phyloP scores from a whole-genome alignment of 2,329 filamentous ascomycete genomes.

The Herpotrichia juniperi region DNA sequence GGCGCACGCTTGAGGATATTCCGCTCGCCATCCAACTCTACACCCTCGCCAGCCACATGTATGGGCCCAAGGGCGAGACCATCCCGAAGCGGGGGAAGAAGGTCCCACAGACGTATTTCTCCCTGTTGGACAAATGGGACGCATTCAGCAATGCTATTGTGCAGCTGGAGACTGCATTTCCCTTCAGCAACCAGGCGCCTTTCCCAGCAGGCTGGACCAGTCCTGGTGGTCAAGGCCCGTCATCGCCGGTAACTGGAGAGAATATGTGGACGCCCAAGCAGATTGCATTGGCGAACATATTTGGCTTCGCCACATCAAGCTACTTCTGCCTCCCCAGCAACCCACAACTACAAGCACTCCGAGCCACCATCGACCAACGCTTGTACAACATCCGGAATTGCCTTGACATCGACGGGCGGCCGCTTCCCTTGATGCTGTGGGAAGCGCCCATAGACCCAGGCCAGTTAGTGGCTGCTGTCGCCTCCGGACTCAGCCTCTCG shows the following conservation, averaged over 20 bases:
- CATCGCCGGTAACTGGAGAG: no score
- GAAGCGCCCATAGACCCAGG: slow-evolving; percentile 37
- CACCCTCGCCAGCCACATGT: slow-evolving; percentile 31
- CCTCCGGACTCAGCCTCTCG: slow-evolving; percentile 13
- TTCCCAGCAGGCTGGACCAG: no score
- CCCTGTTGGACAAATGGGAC: slow-evolving; percentile 18
- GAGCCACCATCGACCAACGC: slow-evolving; percentile 35
- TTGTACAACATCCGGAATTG: slow-evolving; percentile 43
- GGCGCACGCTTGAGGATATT: slow-evolving; percentile 29
- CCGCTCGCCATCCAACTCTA: slow-evolving; percentile 36
- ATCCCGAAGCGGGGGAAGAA: slow-evolving; percentile 14
- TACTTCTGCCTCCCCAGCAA: slow-evolving; percentile 41
- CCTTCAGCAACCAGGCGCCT: slow-evolving; percentile 16
- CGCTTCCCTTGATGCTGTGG: slow-evolving; percentile 20
- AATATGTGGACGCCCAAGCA: no score
- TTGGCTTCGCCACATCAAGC: slow-evolving; percentile 1
- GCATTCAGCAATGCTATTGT: slow-evolving; percentile 28
- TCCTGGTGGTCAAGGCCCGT: no score
- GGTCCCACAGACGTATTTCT: slow-evolving; percentile 13
- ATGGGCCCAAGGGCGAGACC: slow-evolving; percentile 15
- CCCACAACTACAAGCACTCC: slow-evolving; percentile 20
- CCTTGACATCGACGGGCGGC: slow-evolving; percentile 38
- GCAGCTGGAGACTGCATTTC: slow-evolving; percentile 22
- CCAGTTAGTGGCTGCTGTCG: slow-evolving; percentile 24
- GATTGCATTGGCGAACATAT: slow-evolving; percentile 1